These are phyloP conservation scores for Pythium utonaiense DNA, from an alignment of 352 stramenopile genomes.

Conservation along the genomic window DNA sequence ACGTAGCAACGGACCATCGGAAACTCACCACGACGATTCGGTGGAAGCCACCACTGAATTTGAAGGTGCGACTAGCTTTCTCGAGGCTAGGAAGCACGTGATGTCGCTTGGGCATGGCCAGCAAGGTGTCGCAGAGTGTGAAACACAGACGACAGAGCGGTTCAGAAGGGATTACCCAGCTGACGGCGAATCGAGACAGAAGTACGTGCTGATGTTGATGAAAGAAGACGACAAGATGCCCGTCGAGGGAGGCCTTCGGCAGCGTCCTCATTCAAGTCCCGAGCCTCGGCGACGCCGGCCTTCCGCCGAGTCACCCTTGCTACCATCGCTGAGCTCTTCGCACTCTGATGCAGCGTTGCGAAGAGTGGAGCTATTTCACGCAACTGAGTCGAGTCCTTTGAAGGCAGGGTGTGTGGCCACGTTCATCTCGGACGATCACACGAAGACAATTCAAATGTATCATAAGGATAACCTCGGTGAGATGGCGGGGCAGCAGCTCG, in stretches of 20 bases:
- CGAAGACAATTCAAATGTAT: slow-evolving; percentile 9
- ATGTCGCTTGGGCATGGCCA: slow-evolving; percentile 12
- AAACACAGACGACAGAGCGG: slow-evolving; percentile 18
- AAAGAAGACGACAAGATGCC: background rate
- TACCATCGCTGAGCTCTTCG: slow-evolving; percentile 15
- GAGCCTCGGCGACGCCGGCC: slow-evolving; percentile 12
- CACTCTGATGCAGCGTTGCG: slow-evolving; percentile 1
- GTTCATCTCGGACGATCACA: slow-evolving; percentile 3
- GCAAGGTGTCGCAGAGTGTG: background rate
- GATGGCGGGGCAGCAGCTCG: slow-evolving; percentile 1
- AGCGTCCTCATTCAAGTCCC: slow-evolving; percentile 23
- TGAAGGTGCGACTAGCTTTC: slow-evolving; percentile 38
- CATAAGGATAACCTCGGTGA: background rate
- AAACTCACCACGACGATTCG: background rate
- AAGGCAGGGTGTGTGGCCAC: background rate
- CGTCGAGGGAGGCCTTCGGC: background rate
- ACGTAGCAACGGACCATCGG: background rate
- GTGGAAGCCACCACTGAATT: slow-evolving; percentile 20
- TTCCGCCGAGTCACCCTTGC: background rate
- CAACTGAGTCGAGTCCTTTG: background rate
- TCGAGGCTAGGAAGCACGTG: slow-evolving; percentile 33
- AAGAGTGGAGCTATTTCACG: slow-evolving; percentile 3
- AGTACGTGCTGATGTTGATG: slow-evolving; percentile 9
- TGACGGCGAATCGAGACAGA: slow-evolving; percentile 2
- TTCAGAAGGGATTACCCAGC: background rate